Evolutionary conservation across 2,329 filamentous ascomycete species (phyloP), one percentile per base, ranked within the genome.

Genomic region (Teratosphaeria nubilosa): DNA sequence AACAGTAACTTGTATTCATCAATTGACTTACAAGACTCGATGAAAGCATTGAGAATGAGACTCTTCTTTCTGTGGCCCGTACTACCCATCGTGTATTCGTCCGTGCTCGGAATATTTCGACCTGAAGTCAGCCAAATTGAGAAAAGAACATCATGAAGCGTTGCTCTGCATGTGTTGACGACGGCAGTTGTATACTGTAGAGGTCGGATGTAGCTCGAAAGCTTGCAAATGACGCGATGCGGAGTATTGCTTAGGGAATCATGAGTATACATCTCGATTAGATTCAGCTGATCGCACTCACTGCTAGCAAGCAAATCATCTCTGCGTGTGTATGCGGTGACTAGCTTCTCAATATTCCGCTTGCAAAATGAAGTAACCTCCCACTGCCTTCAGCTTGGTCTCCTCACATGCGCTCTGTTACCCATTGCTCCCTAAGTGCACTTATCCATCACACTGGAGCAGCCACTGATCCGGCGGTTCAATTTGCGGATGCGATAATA

Each of bases 11-110:
- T 22, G 11, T 3, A 13, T 52, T 16, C 5, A 4, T 31, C 10
- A n/a, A n/a, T n/a, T n/a, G 27, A n/a, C 41, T 55, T 57, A 66
- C 73, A 75, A 64, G 71, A 73, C 57, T 75, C 73, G 13, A 76
- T 73, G 55, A 76, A 76, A 31, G 73, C 74, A 65, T 76, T 75
- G 50, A 76, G 68, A 31, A 75, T 73, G 54, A 75, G 60, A 34
- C 68, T 62, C 63, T 72, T 74, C 62, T 75, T 74, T 20, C n/a
- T 24, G 20, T 48, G 41, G 16, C 6, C 41, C 20, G 16, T 22
- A 48, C n/a, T 48, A 3, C n/a, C 41, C 41, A 48, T 48, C 4
- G 2, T 48, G 41, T 13, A 37, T 5, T 37, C 41, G 41, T 5
- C 5, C n/a, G 14, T 48, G 41, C 14, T 48, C n/a, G 16, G 1